Base-by-base conservation (phyloP, 352 stramenopile genomes). In the Pythium rishiriense region DNA sequence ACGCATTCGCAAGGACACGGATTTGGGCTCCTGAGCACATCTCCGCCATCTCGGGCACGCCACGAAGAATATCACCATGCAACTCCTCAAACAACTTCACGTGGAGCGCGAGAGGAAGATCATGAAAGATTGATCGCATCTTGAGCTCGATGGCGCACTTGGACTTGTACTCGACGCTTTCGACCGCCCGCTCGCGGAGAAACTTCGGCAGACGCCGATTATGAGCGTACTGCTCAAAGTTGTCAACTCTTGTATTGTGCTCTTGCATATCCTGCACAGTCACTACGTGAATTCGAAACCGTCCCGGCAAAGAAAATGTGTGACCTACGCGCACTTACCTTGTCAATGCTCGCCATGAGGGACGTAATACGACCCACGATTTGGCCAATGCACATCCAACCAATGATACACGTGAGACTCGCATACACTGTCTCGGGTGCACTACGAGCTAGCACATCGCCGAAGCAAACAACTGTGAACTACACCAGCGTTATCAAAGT, bases 381-480 rank as follows among this genome's bases (percentile, higher is more conserved):
- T 49, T 92, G 83, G 0, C 81, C 83, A 46, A 92, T 78, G 58
- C 87, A 90, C 43, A 92, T 75, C 83, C 83, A 92, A 1, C 83
- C 83, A 15, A 92, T 67, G 2, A 88, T 72, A 62, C 83, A 92
- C 12, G 78, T 89, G 42, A 78, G 75, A 12, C 75, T 69, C 7
- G 78, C 75, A 47, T 80, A 92, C 21, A 77, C 66, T 0, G 75
- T 78, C 57, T 92, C 83, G 1, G 78, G 57, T 25, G 79, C 73
- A 46, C 87, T 92, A 6, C 69, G 69, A 0, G 83, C 75, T 9
- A 80, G 47, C 22, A 92, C 79, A 29, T 92, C 83, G 2, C 83
- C 83, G 39, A 92, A 92, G 58, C 83, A 92, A 37, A 85, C 83
- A 8, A 90, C 83, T 6, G 83, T 92, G 47, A 92, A 92, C 83